Conservation (phyloP, 441 rosid genomes). For the Pelargonium citronellum region DNA sequence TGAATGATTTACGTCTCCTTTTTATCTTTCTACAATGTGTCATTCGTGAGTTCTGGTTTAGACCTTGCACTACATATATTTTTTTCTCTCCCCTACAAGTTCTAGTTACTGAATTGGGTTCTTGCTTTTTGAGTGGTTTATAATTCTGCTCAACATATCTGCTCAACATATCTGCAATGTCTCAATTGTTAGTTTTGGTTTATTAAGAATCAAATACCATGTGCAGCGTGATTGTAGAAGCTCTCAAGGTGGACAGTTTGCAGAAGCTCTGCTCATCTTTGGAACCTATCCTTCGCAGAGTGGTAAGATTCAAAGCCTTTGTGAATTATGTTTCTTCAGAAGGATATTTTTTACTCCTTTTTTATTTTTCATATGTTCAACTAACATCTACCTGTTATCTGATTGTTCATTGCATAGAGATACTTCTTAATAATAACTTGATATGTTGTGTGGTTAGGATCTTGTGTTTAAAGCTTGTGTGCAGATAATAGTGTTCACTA, state of each 20-base stretch:
- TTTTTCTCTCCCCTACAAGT: background rate
- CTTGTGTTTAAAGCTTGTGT: background rate
- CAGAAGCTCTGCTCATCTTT: constrained; percentile 97
- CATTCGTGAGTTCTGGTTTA: background rate
- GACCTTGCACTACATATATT: background rate
- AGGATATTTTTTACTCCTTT: background rate
- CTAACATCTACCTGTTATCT: background rate
- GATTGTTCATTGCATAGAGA: background rate
- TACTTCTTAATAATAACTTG: background rate
- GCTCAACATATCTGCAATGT: background rate
- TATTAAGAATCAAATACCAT: constrained; percentile 8
- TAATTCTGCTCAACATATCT: background rate
- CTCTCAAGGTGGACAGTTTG: constrained; percentile 89
- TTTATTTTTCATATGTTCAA: background rate
- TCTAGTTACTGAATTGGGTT: background rate
- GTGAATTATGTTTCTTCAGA: background rate
- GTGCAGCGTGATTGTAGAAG: constrained; percentile 93
- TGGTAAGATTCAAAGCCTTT: constrained; percentile 50
- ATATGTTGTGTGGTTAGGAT: background rate
- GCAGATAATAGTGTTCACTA: background rate
- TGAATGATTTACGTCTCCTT: background rate
- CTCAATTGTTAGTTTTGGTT: constrained; percentile 7
- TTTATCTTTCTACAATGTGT: background rate
- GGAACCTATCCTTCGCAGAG: constrained; percentile 97
- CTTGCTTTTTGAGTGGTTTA: constrained; percentile 4